Conservation (phyloP, 176 grass and related monocot species). For the Zea luxurians region DNA sequence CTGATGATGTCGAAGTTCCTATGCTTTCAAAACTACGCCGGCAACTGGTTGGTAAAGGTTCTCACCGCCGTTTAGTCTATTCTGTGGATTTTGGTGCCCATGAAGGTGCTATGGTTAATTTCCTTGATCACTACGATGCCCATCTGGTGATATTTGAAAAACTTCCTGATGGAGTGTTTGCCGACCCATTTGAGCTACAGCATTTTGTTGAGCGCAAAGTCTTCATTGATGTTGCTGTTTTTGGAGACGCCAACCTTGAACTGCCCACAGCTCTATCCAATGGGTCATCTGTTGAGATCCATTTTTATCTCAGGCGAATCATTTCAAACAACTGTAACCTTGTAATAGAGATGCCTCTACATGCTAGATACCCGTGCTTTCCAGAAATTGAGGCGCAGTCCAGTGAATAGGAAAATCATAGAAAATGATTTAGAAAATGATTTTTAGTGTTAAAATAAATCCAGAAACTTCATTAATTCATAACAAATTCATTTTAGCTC, state of each 20-base stretch:
- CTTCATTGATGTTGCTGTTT: conserved; percentile 65
- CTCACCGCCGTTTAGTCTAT: conserved; percentile 71
- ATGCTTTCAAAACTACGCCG: conserved; percentile 36
- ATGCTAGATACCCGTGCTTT: conserved; percentile 93
- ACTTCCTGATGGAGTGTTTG: conserved; percentile 71
- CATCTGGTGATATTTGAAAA: conserved; percentile 70
- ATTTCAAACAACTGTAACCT: conserved; percentile 35
- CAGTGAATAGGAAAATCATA: too few relatives aligned
- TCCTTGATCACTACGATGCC: conserved; percentile 51
- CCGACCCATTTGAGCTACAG: conserved; percentile 89
- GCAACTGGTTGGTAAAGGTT: conserved; percentile 76
- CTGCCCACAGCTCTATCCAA: conserved; percentile 78
- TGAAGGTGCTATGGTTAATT: conserved; percentile 35
- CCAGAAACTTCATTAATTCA: too few relatives aligned
- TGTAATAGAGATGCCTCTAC: conserved; percentile 68
- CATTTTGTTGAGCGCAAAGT: conserved; percentile 69
- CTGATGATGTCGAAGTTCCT: conserved; percentile 31
- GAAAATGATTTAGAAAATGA: too few relatives aligned
- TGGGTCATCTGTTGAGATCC: conserved; percentile 72
- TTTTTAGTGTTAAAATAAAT: too few relatives aligned
- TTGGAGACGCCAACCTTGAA: conserved; percentile 88
- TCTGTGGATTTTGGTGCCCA: conserved; percentile 46
- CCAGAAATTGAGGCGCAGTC: too few relatives aligned
- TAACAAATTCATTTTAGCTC: too few relatives aligned
- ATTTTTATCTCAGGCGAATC: conserved; percentile 44